Percentiles rank a stretch among this genome's conserved stretches.
These are phyloP conservation scores for Musa acuminata DNA, from an alignment of 176 grass and related monocot species.

Conservation along the genomic window DNA sequence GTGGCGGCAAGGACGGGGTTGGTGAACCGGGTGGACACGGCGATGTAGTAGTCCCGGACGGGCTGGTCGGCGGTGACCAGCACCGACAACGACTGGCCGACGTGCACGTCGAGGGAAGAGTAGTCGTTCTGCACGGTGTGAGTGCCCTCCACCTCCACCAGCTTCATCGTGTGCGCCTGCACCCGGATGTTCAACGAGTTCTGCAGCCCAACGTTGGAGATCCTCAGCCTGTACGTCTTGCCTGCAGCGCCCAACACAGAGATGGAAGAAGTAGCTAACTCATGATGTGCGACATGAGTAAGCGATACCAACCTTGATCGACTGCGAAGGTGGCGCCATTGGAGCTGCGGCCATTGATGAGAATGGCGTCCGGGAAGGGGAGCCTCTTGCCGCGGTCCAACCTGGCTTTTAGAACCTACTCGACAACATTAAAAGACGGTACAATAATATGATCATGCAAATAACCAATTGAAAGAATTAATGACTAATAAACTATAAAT, in stretches of 20 bases:
- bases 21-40: slow-evolving; percentile 54
- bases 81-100: slow-evolving; percentile 71
- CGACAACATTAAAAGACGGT: background rate
- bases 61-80: slow-evolving; percentile 41
- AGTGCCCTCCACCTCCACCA: slow-evolving; percentile 79
- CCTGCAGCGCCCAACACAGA: slow-evolving; percentile 22
- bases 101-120: slow-evolving; percentile 58
- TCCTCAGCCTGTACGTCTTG: slow-evolving; percentile 55
- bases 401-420: slow-evolving; percentile 40
- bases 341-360: slow-evolving; percentile 70
- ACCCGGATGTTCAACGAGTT: slow-evolving; percentile 57
- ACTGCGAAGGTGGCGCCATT: slow-evolving; percentile 29
- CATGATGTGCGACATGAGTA: no score
- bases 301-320: slow-evolving; percentile 35
- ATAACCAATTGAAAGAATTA: background rate
- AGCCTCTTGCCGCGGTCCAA: slow-evolving; percentile 47
- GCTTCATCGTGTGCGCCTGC: slow-evolving; percentile 47
- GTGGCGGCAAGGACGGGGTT: slow-evolving; percentile 30
- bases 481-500: no score
- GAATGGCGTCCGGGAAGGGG: slow-evolving; percentile 45
- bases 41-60: slow-evolving; percentile 39
- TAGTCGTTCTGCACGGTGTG: slow-evolving; percentile 76
- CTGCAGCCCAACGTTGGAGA: slow-evolving; percentile 69
- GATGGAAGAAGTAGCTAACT: no score
- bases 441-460: background rate